Percentiles rank a stretch among this genome's conserved stretches.
Conservation (phyloP, 768 basidiomycete genomes). For the Phlebiopsis flavidoalba region DNA sequence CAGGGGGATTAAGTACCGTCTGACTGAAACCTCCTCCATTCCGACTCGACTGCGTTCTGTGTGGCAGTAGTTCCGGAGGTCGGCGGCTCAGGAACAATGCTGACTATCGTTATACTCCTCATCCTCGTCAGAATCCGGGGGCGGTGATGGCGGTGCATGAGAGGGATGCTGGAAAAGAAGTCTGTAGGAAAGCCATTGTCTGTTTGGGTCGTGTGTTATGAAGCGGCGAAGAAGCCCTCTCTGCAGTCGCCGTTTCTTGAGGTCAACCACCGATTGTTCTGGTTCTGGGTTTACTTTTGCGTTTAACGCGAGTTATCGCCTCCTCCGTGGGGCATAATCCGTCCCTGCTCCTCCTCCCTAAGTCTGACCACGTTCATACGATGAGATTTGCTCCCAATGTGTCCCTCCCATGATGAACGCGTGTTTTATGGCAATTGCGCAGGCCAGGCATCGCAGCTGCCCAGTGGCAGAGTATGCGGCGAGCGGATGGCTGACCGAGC, state of each 20-base stretch:
- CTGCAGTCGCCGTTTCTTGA: conserved; percentile 26
- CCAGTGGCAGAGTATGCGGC: conserved; percentile 64
- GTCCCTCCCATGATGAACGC: conserved; percentile 85
- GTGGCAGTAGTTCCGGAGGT: conserved; percentile 35
- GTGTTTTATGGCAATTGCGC: conserved; percentile 61
- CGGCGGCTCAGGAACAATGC: conserved; percentile 14
- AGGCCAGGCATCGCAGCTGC: conserved; percentile 66
- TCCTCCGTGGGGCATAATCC: conserved; percentile 13
- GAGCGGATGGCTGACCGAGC: conserved; percentile 66
- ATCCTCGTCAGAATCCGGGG: conserved; percentile 72
- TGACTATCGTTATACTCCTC: conserved; percentile 47
- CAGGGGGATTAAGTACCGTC: conserved; percentile 41
- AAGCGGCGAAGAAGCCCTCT: conserved; percentile 16
- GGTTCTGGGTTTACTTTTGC: conserved; percentile 27
- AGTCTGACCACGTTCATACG: conserved; percentile 58
- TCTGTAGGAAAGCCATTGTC: conserved; percentile 48
- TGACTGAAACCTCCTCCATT: conserved; percentile 74
- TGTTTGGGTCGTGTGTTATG: conserved; percentile 14
- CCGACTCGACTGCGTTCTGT: conserved; percentile 48
- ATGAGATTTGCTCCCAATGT: conserved; percentile 77
- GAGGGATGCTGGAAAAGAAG: conserved; percentile 73
- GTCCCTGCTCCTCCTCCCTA: conserved; percentile 45
- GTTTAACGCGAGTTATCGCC: conserved; percentile 28
- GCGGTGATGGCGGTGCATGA: conserved; percentile 58
- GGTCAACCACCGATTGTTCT: conserved; percentile 27